Evolutionary conservation across 1,139 yeast species (phyloP), one percentile per base, ranked within the genome.

Genomic region (Suhomyces atakaporum): DNA sequence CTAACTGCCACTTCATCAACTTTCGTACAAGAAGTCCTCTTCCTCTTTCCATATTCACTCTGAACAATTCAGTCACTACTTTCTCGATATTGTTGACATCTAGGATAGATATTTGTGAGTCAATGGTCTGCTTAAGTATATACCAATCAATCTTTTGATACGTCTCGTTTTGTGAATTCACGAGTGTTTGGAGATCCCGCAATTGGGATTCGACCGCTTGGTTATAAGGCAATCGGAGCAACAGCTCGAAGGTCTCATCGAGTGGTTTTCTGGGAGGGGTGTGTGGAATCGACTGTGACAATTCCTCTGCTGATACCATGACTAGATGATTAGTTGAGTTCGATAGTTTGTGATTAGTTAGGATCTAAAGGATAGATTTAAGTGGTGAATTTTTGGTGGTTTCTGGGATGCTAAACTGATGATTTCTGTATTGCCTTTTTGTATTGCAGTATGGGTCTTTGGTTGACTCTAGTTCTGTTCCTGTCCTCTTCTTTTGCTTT

Each of bases 111-210:
- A 84, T 53, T 7, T 69, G 56, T 4, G 74, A 68, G 37, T 73
- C 69, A 35, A 85, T 73, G 1, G 62, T 43, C 42, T 67, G 66
- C 46, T 70, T 73, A 30, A 81, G 60, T 14, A 59, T 51, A 25
- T 68, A 74, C 94, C 94, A 84, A 38, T 70, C 64, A 22, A 66
- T 33, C 38, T 67, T 60, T 45, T 83, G 90, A 42, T 54, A 58
- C 4, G 25, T 31, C 14, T 12, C 18, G 27, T 33, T 28, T n/a
- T 4, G 16, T 18, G 6, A 16, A 11, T 12, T 11, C 9, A 9
- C 13, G n/a, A n/a, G n/a, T n/a, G n/a, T 10, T 11, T 11, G 22
- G 13, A 27, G 30, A 6, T 22, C 8, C 13, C 14, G 22, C 5
- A 27, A 19, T 11, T 27, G 15, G 23, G 30, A 20, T 3, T 10